phyloP scores from a whole-genome alignment of 441 rosid genomes.

The Pelargonium citronellum region DNA sequence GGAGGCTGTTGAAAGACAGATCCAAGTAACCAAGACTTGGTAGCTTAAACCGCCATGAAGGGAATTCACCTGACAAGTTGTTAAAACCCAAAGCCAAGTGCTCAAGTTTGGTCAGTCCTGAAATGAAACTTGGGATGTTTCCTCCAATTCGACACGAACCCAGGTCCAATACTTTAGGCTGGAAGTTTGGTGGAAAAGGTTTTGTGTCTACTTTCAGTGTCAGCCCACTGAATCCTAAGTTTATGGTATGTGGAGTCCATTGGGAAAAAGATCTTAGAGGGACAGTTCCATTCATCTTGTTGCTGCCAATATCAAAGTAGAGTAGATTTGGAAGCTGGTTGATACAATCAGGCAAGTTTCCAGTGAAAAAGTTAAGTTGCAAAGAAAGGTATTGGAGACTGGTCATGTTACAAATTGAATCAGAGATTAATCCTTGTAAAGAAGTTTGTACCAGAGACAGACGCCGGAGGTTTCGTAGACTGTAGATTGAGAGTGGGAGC shows the following conservation, averaged over 20 bases:
- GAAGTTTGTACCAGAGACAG: slow-evolving; percentile 5
- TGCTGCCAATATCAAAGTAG: not conserved
- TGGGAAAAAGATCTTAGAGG: slow-evolving; percentile 1
- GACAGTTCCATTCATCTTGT: slow-evolving; percentile 9
- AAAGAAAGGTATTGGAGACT: not conserved
- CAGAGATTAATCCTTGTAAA: slow-evolving; percentile 6
- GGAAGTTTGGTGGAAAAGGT: slow-evolving; percentile 4
- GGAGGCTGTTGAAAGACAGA: slow-evolving; percentile 8
- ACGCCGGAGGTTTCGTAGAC: not conserved
- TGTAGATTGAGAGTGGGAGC: slow-evolving; percentile 19
- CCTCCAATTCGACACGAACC: slow-evolving; percentile 6
- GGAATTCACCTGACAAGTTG: slow-evolving; percentile 4
- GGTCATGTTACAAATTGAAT: slow-evolving; percentile 8
- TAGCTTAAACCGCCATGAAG: slow-evolving; percentile 11
- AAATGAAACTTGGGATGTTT: slow-evolving; percentile 7
- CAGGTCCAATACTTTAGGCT: not conserved
- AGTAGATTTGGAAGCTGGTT: not conserved
- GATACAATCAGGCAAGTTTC: slow-evolving; percentile 10
- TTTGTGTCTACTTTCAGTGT: not conserved
- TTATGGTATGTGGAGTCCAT: not conserved
- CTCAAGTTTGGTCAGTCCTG: not conserved
- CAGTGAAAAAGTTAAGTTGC: not conserved
- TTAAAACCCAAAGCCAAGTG: not conserved
- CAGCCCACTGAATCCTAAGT: slow-evolving; percentile 11
- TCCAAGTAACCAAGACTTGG: slow-evolving; percentile 13